These are phyloP conservation scores for Nicotiana rustica DNA, from an alignment of 305 asterid genomes.

Conservation along the genomic window DNA sequence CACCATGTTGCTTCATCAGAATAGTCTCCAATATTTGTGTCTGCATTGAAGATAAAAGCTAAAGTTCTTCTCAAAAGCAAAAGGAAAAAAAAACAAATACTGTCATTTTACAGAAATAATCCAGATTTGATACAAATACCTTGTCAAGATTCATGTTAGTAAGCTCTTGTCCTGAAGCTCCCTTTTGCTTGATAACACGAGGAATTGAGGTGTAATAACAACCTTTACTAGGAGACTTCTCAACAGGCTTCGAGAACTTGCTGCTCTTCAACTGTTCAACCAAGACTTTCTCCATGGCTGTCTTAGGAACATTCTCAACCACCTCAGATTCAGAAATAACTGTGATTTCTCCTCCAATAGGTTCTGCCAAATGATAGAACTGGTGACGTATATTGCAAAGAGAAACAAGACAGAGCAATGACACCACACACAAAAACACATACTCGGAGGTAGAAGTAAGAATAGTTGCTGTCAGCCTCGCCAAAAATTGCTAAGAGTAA, in stretches of 20 bases:
- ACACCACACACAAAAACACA: background rate
- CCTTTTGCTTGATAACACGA: slow-evolving; percentile 83
- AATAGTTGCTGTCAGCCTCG: background rate
- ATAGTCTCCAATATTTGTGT: slow-evolving; percentile 76
- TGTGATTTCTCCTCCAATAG: slow-evolving; percentile 92
- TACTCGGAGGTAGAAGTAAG: background rate
- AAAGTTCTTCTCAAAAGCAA: slow-evolving; percentile 35
- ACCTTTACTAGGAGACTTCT: slow-evolving; percentile 59
- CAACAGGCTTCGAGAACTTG: slow-evolving; percentile 57
- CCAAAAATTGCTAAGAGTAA: background rate
- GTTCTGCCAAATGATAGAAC: slow-evolving; percentile 61
- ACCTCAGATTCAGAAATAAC: slow-evolving; percentile 70
- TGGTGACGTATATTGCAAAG: slow-evolving; percentile 17
- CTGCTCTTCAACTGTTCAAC: slow-evolving; percentile 71
- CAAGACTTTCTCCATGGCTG: slow-evolving; percentile 70
- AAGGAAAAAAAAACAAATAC: slow-evolving; percentile 30
- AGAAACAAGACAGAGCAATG: slow-evolving; percentile 8
- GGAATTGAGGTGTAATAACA: slow-evolving; percentile 92
- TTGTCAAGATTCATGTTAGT: slow-evolving; percentile 90
- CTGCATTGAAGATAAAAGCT: slow-evolving; percentile 49
- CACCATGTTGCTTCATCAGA: slow-evolving; percentile 71
- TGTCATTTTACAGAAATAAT: slow-evolving; percentile 16
- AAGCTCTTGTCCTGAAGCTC: slow-evolving; percentile 69
- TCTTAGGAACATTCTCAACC: slow-evolving; percentile 56
- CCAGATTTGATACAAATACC: slow-evolving; percentile 50